Base-by-base conservation (phyloP, 2,329 filamentous ascomycete species). In the Phialophora verrucosa region DNA sequence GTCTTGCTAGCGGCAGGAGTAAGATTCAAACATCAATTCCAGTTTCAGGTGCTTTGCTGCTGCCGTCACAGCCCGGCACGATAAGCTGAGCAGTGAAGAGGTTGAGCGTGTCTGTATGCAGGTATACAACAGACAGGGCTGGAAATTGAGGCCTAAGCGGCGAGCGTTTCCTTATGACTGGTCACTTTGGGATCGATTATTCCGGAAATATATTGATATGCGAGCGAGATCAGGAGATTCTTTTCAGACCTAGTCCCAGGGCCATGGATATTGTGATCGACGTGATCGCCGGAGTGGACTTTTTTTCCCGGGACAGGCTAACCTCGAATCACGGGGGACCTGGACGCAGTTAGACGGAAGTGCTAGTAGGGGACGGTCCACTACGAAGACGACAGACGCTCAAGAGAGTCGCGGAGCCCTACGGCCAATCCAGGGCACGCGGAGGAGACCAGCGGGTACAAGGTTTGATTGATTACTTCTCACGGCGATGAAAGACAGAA, bases 231-330 rank as follows among this genome's bases (percentile, higher is more conserved):
- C 47, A 44, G 38, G 17, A n/a, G 6, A 44, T 17, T 42, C 17
- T 3, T 44, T 44, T 44, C 29, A 42, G 47, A 17, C 23, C 23
- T 49, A 55, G 20, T 25, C 49, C 49, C 20, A 53, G 8, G 27
- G 23, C 20, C 20, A 53, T 29, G 42, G 44, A 62, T 49, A 42
- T 38, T 50, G 58, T 66, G 66, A 68, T 68, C 66, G 66, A 64
- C 66, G 31, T 59, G 66, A 68, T 68, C 66, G 42, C 63, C 66
- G 38, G 59, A 64, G 61, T 58, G 63, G 63, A 42, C 63, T 29
- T 29, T 53, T 29, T 51, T 35, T 31, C 32, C 62, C 65, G 62
- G 65, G 50, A 54, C 57, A 50, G 20, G 57, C 57, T 59, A 59
- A 59, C 57, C 31, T 2, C 49, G 31, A 44, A n/a, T 44, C 38